phyloP scores from a whole-genome alignment of 805 yeast species.

The Wickerhamiella bombiphila region DNA sequence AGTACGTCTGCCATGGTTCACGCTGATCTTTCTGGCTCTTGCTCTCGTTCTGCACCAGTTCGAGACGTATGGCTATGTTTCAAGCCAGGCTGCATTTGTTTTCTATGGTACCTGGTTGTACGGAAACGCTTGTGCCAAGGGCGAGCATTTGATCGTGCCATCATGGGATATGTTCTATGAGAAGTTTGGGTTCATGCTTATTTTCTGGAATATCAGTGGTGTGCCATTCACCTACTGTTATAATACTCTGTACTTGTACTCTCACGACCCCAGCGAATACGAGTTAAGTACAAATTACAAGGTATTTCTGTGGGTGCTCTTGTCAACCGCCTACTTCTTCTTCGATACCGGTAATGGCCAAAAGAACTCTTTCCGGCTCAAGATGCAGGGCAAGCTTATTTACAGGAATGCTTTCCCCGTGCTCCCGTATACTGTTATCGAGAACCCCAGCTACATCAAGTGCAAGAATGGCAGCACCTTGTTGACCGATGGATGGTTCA shows the following conservation, averaged over 20 bases:
- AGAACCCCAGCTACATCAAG: slow-evolving; percentile 70
- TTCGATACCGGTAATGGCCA: slow-evolving; percentile 93
- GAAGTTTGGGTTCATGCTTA: slow-evolving; percentile 96
- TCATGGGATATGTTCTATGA: slow-evolving; percentile 99
- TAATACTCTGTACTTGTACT: slow-evolving; percentile 67
- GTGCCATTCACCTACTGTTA: slow-evolving; percentile 98
- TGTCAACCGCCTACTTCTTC: slow-evolving; percentile 68
- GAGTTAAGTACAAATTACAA: slow-evolving; percentile 53
- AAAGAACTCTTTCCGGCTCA: slow-evolving; percentile 73
- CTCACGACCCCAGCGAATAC: slow-evolving; percentile 76
- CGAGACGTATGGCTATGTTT: slow-evolving; percentile 64
- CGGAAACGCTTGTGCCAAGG: slow-evolving; percentile 94
- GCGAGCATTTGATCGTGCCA: slow-evolving; percentile 93
- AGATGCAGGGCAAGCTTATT: slow-evolving; percentile 58
- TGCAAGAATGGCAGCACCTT: slow-evolving; percentile 76
- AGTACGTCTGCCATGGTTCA: slow-evolving; percentile 95
- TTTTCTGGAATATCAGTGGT: slow-evolving; percentile 98
- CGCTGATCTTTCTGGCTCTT: slow-evolving; percentile 59
- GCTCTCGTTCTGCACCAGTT: slow-evolving; percentile 66
- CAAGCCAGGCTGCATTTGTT: slow-evolving; percentile 61
- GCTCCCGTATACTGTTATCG: slow-evolving; percentile 68
- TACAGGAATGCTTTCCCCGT: slow-evolving; percentile 86
- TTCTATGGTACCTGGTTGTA: slow-evolving; percentile 83
- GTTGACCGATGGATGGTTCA: slow-evolving; percentile 89
- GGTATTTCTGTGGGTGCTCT: slow-evolving; percentile 36